Conservation (phyloP, 2,329 filamentous ascomycete species). For the Nemania diffusa region DNA sequence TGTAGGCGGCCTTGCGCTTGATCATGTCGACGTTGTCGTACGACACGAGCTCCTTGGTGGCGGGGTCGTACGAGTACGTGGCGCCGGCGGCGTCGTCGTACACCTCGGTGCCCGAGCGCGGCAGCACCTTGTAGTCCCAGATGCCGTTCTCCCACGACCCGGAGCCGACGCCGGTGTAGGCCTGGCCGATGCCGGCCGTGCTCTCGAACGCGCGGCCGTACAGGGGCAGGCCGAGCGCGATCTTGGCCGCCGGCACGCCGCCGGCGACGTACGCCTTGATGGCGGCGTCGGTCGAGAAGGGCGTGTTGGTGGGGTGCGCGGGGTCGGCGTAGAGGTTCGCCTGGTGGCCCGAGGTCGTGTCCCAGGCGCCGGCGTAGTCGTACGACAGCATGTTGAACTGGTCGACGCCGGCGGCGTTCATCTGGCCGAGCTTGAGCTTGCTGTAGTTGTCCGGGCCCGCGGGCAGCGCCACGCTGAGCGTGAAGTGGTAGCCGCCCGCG, state of each 20-base stretch:
- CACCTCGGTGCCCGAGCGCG: slow-evolving; percentile 65
- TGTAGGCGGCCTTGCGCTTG: slow-evolving; percentile 71
- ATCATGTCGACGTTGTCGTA: slow-evolving; percentile 75
- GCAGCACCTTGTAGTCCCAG: slow-evolving; percentile 85
- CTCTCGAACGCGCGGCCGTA: slow-evolving; percentile 77
- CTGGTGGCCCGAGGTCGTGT: slow-evolving; percentile 70
- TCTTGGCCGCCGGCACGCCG: slow-evolving; percentile 71
- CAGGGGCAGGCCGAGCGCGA: slow-evolving; percentile 82
- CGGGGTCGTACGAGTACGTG: slow-evolving; percentile 75
- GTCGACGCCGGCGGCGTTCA: slow-evolving; percentile 60
- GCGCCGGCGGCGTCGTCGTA: slow-evolving; percentile 69
- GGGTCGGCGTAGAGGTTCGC: slow-evolving; percentile 74
- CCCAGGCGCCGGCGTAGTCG: slow-evolving; percentile 78
- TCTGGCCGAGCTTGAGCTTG: slow-evolving; percentile 57
- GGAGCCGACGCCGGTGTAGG: slow-evolving; percentile 71
- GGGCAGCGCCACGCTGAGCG: slow-evolving; percentile 64
- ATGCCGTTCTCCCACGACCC: slow-evolving; percentile 79
- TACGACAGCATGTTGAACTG: slow-evolving; percentile 76
- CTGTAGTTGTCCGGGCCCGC: slow-evolving; percentile 61
- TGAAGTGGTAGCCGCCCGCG: slow-evolving; percentile 61
- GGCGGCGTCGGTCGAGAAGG: slow-evolving; percentile 74
- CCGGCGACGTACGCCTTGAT: slow-evolving; percentile 72
- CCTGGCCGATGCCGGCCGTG: slow-evolving; percentile 72
- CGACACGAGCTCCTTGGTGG: slow-evolving; percentile 71
- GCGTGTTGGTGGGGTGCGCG: slow-evolving; percentile 67